These are phyloP conservation scores for Penicillium sp. DNA, from an alignment of 2,329 filamentous ascomycete genomes.

Conservation along the genomic window DNA sequence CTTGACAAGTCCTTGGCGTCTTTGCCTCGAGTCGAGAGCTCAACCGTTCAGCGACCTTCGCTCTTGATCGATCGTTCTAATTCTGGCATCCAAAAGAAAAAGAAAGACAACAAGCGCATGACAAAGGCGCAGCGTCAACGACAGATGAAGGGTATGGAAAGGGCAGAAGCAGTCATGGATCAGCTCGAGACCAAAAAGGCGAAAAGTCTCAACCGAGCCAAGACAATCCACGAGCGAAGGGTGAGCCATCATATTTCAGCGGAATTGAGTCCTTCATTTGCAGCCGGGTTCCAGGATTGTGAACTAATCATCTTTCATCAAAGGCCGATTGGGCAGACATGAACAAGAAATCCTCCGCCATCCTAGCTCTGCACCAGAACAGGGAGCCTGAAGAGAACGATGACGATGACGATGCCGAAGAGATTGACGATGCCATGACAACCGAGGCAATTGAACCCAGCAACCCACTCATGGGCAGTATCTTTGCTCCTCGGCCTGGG, in stretches of 20 bases:
- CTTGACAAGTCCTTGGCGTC: constrained; percentile 46
- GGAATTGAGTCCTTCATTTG: no score
- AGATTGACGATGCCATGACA: constrained; percentile 29
- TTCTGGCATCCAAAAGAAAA: constrained; percentile 51
- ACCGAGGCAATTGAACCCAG: constrained; percentile 24
- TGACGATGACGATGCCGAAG: constrained; percentile 36
- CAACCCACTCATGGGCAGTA: constrained; percentile 9
- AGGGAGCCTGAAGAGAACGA: constrained; percentile 45
- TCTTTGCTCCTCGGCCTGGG: constrained; percentile 9
- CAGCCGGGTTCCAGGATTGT: no score
- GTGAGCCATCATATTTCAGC: constrained; percentile 21
- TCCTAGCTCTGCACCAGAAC: constrained; percentile 40
- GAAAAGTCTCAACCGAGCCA: constrained; percentile 47
- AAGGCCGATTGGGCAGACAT: constrained; percentile 38
- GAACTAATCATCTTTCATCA: constrained; percentile 9
- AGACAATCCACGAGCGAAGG: constrained; percentile 45
- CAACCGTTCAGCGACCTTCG: constrained; percentile 37
- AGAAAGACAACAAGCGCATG: constrained; percentile 38
- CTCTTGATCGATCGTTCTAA: constrained; percentile 45
- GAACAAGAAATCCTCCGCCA: constrained; percentile 30
- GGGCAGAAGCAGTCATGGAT: constrained; percentile 50
- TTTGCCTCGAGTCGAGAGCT: constrained; percentile 37
- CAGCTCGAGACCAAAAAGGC: constrained; percentile 52
- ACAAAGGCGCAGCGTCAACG: constrained; percentile 50
- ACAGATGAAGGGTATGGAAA: constrained; percentile 50